Conservation (phyloP, 208 protist genomes). For the Trypanosoma melophagium region DNA sequence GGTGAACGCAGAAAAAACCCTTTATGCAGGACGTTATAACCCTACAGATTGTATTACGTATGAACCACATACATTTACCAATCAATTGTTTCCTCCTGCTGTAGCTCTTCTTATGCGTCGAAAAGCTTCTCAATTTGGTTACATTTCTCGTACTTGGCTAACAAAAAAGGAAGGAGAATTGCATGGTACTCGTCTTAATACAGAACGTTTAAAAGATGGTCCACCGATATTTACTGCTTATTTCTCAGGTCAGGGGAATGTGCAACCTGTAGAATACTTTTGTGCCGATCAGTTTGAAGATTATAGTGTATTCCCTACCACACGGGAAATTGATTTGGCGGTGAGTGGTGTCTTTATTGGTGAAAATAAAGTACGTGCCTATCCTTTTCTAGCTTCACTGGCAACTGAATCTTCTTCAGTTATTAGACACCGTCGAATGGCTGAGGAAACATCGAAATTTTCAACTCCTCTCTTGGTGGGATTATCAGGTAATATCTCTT, state of each 20-base stretch:
- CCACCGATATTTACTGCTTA: constrained; percentile 44
- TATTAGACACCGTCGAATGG: constrained; percentile 18
- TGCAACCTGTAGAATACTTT: constrained; percentile 45
- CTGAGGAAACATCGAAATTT: constrained; percentile 13
- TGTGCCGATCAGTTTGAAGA: constrained; percentile 81
- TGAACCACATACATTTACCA: constrained; percentile 53
- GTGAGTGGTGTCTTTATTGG: constrained; percentile 42
- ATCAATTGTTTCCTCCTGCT: constrained; percentile 36
- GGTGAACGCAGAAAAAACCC: constrained; percentile 44
- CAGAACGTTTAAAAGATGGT: constrained; percentile 39
- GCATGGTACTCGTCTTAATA: constrained; percentile 36
- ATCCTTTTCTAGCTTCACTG: constrained; percentile 51
- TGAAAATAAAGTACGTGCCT: constrained; percentile 41
- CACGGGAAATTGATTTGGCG: constrained; percentile 50
- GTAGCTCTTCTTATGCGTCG: constrained; percentile 52
- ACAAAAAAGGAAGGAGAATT: constrained; percentile 56
- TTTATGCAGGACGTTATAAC: constrained; percentile 56
- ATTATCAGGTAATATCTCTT: neutral
- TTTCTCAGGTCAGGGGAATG: constrained; percentile 44
- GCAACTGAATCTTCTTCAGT: neutral
- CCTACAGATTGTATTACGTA: constrained; percentile 68
- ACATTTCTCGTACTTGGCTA: constrained; percentile 77
- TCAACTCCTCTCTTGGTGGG: constrained; percentile 14
- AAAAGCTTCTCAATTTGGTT: constrained; percentile 63
- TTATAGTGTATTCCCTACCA: constrained; percentile 38